Conservation (phyloP, 2,329 filamentous ascomycete genomes). For the Cladophialophora psammophila region DNA sequence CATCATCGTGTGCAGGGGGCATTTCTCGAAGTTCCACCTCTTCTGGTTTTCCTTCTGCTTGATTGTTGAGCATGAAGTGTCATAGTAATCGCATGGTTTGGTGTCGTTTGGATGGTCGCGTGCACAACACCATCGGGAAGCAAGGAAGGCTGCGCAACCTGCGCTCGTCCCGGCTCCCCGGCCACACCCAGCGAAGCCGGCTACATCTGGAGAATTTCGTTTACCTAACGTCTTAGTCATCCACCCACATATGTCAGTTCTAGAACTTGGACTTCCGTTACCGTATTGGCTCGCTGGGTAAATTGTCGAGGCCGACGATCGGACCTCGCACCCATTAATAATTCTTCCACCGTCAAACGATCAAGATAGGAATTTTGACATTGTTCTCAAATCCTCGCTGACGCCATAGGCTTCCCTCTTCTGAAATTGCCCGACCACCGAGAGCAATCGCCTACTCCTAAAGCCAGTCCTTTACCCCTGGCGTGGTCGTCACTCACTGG, state of each 20-base stretch:
- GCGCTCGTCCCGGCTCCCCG: not conserved
- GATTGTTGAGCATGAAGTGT: slow-evolving; percentile 13
- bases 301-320: slow-evolving; percentile 14
- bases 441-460: not conserved
- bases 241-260: not conserved
- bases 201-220: not conserved
- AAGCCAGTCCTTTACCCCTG: not conserved
- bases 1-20: slow-evolving; percentile 26
- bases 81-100: slow-evolving; percentile 12
- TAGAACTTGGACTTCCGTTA: not conserved
- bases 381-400: not conserved
- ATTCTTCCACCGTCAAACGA: slow-evolving; percentile 14
- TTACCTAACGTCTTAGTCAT: slow-evolving; percentile 1
- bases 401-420: not conserved
- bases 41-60: slow-evolving; percentile 20
- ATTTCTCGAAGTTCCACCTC: slow-evolving; percentile 33
- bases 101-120: slow-evolving; percentile 11
- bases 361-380: not conserved
- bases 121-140: slow-evolving; percentile 7
- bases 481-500: slow-evolving; percentile 22
- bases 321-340: slow-evolving; percentile 24
- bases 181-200: not conserved
- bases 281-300: too few relatives aligned
- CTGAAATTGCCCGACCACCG: not conserved
- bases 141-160: not conserved